Conservation (phyloP, 768 basidiomycete species). For the Phlebiopsis flavidoalba region DNA sequence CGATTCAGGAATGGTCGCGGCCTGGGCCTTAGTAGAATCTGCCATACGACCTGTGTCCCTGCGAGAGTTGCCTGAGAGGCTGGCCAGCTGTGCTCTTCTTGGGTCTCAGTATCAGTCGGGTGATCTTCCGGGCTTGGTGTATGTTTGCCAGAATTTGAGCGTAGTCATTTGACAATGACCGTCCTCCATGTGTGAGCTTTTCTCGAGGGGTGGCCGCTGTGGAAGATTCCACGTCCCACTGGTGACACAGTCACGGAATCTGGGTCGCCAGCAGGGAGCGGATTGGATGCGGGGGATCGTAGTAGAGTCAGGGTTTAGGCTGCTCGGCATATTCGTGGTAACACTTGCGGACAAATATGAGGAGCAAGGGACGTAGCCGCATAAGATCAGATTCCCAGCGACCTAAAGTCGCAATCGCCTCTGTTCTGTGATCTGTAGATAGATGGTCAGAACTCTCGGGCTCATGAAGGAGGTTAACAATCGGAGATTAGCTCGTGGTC, state of each 20-base stretch:
- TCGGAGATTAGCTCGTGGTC: no score
- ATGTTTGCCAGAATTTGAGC: no score
- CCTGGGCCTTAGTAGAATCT: no score
- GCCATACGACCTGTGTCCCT: no score
- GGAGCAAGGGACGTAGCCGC: constrained; percentile 60
- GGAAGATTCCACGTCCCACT: no score
- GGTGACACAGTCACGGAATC: neutral
- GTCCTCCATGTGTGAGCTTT: no score
- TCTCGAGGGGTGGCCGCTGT: no score
- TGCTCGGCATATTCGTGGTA: neutral
- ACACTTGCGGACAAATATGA: neutral
- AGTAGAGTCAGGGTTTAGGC: neutral
- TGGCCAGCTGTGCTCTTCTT: no score
- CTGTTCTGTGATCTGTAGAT: constrained; percentile 50
- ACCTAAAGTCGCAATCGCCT: constrained; percentile 45
- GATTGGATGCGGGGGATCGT: neutral
- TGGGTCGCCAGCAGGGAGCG: neutral
- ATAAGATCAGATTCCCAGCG: constrained; percentile 61
- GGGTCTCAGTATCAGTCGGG: no score
- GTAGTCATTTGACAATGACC: no score
- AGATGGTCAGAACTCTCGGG: neutral
- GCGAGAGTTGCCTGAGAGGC: no score
- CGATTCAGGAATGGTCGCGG: neutral
- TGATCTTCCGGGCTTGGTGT: no score
- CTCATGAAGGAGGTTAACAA: neutral